Percentiles rank a stretch among this genome's conserved stretches.
Evolutionary conservation across 2,329 filamentous ascomycete genomes (phyloP).

Genomic region (Curvularia sp.): DNA sequence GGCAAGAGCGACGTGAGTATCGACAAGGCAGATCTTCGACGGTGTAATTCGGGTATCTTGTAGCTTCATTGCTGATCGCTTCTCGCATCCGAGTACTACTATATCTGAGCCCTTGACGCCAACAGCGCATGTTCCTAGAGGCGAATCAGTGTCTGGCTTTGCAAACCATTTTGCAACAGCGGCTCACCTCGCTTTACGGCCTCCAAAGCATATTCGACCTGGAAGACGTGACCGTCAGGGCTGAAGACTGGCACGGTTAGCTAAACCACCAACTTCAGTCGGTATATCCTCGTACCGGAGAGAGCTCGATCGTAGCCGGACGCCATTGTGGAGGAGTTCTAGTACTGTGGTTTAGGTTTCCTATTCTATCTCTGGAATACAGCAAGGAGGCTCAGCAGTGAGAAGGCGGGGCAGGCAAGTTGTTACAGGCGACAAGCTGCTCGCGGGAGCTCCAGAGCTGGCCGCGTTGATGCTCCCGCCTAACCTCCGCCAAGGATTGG

Average conservation of each 20-base stretch:
- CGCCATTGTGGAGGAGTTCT: constrained; percentile 66
- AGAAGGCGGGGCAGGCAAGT: constrained; percentile 20
- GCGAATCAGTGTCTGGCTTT: constrained; percentile 24
- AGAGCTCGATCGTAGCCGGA: constrained; percentile 99
- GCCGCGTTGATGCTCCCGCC: constrained; percentile 51
- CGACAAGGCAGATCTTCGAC: constrained; percentile 96
- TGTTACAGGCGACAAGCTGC: constrained; percentile 31
- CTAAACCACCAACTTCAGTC: constrained; percentile 26
- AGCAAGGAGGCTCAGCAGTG: constrained; percentile 11
- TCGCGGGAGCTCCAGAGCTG: constrained; percentile 47
- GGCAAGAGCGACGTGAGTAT: constrained; percentile 94
- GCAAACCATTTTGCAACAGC: neutral
- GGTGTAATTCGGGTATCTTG: constrained; percentile 99
- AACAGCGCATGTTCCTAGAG: constrained; percentile 89
- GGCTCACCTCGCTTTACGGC: constrained; percentile 93
- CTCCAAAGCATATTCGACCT: constrained; percentile 99
- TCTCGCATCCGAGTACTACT: constrained; percentile 97
- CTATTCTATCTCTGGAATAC: neutral
- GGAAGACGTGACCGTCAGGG: constrained; percentile 99
- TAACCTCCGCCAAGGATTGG: constrained; percentile 41
- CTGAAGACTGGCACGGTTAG: constrained; percentile 77
- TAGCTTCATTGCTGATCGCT: constrained; percentile 98
- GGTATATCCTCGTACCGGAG: constrained; percentile 74
- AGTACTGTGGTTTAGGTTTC: constrained; percentile 1
- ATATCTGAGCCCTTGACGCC: constrained; percentile 95